These are phyloP conservation scores for Pecoramyces ruminantium DNA, from an alignment of 192 early-diverging fungal genomes.

Conservation along the genomic window DNA sequence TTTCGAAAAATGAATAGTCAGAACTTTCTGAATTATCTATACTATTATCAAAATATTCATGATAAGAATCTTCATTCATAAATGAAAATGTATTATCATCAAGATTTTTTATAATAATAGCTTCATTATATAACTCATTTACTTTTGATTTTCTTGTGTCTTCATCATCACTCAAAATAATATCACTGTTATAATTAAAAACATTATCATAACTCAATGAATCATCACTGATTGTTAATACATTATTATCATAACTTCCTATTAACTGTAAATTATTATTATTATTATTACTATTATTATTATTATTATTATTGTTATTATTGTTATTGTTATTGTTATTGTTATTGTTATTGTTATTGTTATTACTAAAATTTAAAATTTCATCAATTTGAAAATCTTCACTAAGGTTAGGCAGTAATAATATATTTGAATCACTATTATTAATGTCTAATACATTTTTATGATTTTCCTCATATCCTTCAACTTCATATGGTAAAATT, in stretches of 20 bases:
- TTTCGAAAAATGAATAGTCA: neutral
- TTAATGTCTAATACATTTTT: no score
- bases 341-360: neutral
- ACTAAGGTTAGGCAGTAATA: no score
- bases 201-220: neutral
- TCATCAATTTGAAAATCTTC: neutral
- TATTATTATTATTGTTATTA: neutral
- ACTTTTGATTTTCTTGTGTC: neutral
- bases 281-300: neutral
- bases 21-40: neutral
- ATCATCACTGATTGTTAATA: neutral
- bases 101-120: neutral
- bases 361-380: neutral
- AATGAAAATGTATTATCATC: neutral
- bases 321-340: neutral
- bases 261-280: neutral
- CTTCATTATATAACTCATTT: neutral
- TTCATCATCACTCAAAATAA: neutral
- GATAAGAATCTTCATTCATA: neutral
- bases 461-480: neutral
- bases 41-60: neutral
- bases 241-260: neutral
- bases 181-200: neutral
- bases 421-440: no score
- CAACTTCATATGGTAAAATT: neutral